Base-by-base conservation (phyloP, 148 eudicot genomes). In the Amaranthus cruentus region DNA sequence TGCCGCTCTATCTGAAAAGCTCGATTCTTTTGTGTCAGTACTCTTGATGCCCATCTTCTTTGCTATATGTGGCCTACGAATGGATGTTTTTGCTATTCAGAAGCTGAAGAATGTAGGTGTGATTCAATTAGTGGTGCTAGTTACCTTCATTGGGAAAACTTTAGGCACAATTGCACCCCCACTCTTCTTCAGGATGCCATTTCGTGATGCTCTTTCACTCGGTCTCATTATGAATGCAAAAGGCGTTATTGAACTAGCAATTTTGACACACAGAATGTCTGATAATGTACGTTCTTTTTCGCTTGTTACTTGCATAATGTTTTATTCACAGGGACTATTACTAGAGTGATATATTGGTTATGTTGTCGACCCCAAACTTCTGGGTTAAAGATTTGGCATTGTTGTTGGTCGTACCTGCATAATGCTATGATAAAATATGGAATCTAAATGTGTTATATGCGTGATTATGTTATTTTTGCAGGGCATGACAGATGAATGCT, bases 141-240 rank as follows among this genome's bases (percentile, higher is more conserved):
- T 60, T 73, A 84, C 86, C 43, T 83, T 79, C 38, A 46, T 81
- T 21, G 86, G 81, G 8, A 86, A 83, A 75, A 9, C 79, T 15
- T 5, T 79, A 47, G 86, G 84, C 65, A 69, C 86, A 13, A 79
- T 83, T 53, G 76, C 79, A 52, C 83, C 82, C 14, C 79, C 82
- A 11, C 79, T 86, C 44, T 63, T 76, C 52, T 83, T 66, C 71
- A 79, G 83, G 68, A 83, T 83, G 83, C 88, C 86, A 21, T 62
- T 81, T 50, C 62, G 78, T 9, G 88, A 86, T 64, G 86, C 84
- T 11, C 58, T 86, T 14, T 81, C 86, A 60, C 83, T 86, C 56
- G 84, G 81, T 42, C 80, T 86, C 13, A 79, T 86, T 78, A 83
- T 83, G 88, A 83, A 83, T 61, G 65, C 85, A 9, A 83, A 86